Evolutionary conservation across 1,139 yeast genomes (phyloP).

Genomic region (Entelexis paramagnoliae): DNA sequence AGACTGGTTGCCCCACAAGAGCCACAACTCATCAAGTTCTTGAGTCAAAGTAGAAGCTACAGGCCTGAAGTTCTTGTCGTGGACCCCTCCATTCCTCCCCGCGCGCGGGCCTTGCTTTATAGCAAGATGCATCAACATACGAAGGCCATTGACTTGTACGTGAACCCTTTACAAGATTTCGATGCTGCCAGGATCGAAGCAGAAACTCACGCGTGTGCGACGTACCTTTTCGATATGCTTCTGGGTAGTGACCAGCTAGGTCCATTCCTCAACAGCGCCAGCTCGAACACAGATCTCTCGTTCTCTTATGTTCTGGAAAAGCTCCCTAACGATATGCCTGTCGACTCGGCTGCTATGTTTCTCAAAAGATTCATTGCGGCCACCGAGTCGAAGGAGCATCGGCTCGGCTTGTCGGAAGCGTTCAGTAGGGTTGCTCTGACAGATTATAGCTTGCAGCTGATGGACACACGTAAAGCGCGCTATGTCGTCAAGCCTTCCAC

Average conservation of each 20-base stretch:
- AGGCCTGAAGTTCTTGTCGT: conserved; percentile 1
- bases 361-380: neutral
- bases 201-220: neutral
- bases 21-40: neutral
- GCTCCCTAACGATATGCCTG: conserved; percentile 43
- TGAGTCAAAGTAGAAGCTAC: neutral
- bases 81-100: conserved; percentile 3
- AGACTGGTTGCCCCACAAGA: conserved; percentile 40
- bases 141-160: conserved; percentile 48
- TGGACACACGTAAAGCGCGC: conserved; percentile 35
- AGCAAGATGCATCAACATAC: conserved; percentile 53
- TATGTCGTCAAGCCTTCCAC: conserved; percentile 35
- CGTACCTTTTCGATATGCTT: conserved; percentile 17
- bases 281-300: neutral
- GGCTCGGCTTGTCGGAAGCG: conserved; percentile 29
- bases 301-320: conserved; percentile 38
- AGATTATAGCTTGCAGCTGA: conserved; percentile 33
- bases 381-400: conserved; percentile 18
- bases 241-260: conserved; percentile 32
- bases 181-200: conserved; percentile 16
- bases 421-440: conserved; percentile 36
- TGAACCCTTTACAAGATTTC: conserved; percentile 8
- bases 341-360: conserved; percentile 34
- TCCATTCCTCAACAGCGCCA: conserved; percentile 10
- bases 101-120: conserved; percentile 40